Base-by-base conservation (phyloP, 768 basidiomycete genomes). In the Tricholoma hemisulphureum region DNA sequence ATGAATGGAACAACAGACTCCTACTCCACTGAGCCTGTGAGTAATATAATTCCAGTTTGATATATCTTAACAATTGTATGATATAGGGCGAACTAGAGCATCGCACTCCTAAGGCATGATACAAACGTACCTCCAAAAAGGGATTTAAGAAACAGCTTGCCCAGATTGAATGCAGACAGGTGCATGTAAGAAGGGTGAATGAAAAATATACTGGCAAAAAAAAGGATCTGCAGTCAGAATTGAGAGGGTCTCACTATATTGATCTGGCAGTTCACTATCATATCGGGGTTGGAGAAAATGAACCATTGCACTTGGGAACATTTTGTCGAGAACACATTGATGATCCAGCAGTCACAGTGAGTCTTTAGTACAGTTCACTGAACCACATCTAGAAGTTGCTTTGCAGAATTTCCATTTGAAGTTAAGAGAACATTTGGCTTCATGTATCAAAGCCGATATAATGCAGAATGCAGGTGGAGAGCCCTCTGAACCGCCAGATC, bases 41-140 rank as follows among this genome's bases (percentile, higher is more conserved):
- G 23, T 23, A n/a, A 18, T 49, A n/a, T 37, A 50, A 39, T 8
- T 8, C 28, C 13, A 9, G 24, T 23, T 51, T n/a, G n/a, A n/a
- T n/a, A n/a, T n/a, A n/a, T n/a, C n/a, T n/a, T n/a, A n/a, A n/a
- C n/a, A n/a, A n/a, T n/a, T n/a, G n/a, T n/a, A n/a, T n/a, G n/a
- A 1, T 20, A 13, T 29, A 64, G 60, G 63, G 58, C 2, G 62
- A 65, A 34, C 59, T 61, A 23, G 57, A 65, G 37, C 64, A 65
- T 49, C 53, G 56, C 14, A 53, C 35, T 18, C 56, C 58, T 2
- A 64, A 62, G 39, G 39, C 34, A 18, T n/a, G 55, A 14, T 62
- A 60, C 37, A 46, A 18, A 5, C 53, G 56, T 28, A 64, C 61
- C 5, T 55, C 35, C 21, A 50, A 56, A 11, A 61, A 60, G 23